A percentile compares a stretch with the other conserved stretches of the same genome.
These are phyloP conservation scores for Psidium guajava DNA, from an alignment of 345 rosid genomes.

Conservation along the genomic window DNA sequence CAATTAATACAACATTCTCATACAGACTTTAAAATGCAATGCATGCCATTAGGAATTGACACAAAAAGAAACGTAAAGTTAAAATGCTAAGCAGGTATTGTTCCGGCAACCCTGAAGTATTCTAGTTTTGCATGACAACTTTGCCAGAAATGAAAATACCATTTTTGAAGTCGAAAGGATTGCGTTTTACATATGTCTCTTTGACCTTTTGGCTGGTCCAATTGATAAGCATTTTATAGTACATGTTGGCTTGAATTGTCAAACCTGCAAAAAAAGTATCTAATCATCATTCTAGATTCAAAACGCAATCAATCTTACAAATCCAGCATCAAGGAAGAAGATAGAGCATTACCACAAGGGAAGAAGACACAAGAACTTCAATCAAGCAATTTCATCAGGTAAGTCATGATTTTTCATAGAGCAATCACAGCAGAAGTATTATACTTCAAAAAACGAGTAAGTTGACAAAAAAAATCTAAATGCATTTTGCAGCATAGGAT, in stretches of 20 bases:
- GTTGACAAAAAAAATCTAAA: not conserved
- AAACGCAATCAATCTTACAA: not conserved
- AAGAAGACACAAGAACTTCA: not conserved
- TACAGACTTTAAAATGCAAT: not conserved
- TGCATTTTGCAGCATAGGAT: not conserved
- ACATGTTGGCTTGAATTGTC: constrained; percentile 95
- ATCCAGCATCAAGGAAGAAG: not conserved
- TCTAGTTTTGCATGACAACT: not conserved
- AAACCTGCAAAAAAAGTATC: constrained; percentile 41
- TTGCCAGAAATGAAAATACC: constrained; percentile 23
- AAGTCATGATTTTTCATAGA: not conserved
- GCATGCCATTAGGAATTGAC: not conserved
- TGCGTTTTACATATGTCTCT: constrained; percentile 49
- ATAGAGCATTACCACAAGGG: not conserved
- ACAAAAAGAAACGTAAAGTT: not conserved
- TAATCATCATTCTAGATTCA: not conserved
- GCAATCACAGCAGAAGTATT: not conserved
- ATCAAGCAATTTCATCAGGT: not conserved
- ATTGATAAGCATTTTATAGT: constrained; percentile 92
- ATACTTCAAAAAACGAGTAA: not conserved
- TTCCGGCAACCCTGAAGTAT: not conserved
- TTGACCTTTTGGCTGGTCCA: constrained; percentile 96
- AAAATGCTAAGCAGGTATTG: not conserved
- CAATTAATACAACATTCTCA: not conserved
- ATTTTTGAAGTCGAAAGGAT: constrained; percentile 87